Conservation (phyloP, 2,329 filamentous ascomycete species). For the Paracorniculantispora psalliotae region DNA sequence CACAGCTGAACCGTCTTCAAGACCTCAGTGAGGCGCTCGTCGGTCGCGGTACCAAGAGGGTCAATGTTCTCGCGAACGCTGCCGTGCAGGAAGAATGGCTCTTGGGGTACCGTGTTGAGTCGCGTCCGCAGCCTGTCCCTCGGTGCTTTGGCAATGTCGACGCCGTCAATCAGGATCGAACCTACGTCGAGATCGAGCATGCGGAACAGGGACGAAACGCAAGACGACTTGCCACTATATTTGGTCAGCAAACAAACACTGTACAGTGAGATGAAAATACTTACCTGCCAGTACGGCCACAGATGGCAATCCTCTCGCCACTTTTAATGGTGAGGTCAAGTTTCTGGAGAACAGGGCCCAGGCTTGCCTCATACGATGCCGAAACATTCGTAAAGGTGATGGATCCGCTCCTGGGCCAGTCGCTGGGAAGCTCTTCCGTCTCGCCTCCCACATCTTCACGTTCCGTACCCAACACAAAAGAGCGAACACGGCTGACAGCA, state of each 20-base stretch:
- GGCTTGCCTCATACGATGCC: conserved; percentile 25
- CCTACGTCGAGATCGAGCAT: conserved; percentile 40
- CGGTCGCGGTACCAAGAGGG: conserved; percentile 31
- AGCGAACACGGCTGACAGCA: conserved; percentile 24
- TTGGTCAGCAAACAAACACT: conserved; percentile 17
- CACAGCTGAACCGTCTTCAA: conserved; percentile 42
- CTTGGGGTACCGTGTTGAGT: conserved; percentile 46
- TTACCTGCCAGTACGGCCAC: conserved; percentile 39
- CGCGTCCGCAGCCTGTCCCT: conserved; percentile 21
- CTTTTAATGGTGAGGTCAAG: conserved; percentile 26
- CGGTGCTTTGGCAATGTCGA: conserved; percentile 28
- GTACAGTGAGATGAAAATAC: neutral
- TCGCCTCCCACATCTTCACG: conserved; percentile 21
- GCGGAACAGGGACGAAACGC: conserved; percentile 40
- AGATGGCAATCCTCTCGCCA: conserved; percentile 35
- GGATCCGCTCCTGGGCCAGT: conserved; percentile 25
- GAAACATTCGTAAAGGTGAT: conserved; percentile 25
- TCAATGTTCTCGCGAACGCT: conserved; percentile 46
- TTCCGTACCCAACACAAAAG: conserved; percentile 20
- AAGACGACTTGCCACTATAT: conserved; percentile 27
- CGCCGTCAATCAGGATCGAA: conserved; percentile 40
- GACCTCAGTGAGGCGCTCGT: conserved; percentile 37
- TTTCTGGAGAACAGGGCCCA: conserved; percentile 24
- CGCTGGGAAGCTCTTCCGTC: conserved; percentile 14
- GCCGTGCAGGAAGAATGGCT: conserved; percentile 45